Evolutionary conservation across 345 rosid species (phyloP), one percentile per base, ranked within the genome.

Genomic region (Eucalyptus camaldulensis): DNA sequence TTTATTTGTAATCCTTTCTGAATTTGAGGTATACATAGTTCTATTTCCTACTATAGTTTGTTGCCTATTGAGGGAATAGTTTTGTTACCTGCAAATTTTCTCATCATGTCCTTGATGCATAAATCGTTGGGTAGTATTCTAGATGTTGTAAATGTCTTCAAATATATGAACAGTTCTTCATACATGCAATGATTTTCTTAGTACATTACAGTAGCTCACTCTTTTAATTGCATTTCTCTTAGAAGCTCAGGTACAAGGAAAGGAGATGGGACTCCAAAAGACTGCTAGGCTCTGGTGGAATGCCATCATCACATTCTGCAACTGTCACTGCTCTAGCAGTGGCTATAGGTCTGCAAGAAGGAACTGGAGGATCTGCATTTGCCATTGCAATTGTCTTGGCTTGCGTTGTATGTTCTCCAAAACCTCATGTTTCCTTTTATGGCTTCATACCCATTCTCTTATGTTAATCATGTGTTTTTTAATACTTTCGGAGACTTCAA

Each of bases 261-360:
- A 96, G 91, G 96, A 94, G 94, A 90, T 97, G 99, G 99, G 99
- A 97, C 92, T 94, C 99, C 76, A 97, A 94, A 93, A 92, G 94
- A 90, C 91, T 97, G 94, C 90, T 97, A 58, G 96, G 89, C 88
- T 97, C 99, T 37, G 99, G 99, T 90, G 99, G 99, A 88, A 97
- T 97, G 99, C 99, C 99, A 25, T 97, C 99, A 4, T 97, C 99
- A 5, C 99, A 97, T 87, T 96, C 99, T 21, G 96, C 99, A 85
- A 96, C 98, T 6, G 99, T 97, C 87, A 95, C 97, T n/a, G 98
- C 99, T 56, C 92, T 97, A 76, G 98, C 96, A 25, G 93, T 95
- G 90, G 96, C 99, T 43, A 94, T 96, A 60, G 99, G 96, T 86
- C 91, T 97, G 29, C 94, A 96, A 88, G 98, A 96, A 88, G 99